These are phyloP conservation scores for Phytopythium delawarense DNA, from an alignment of 352 stramenopile genomes.

Conservation along the genomic window DNA sequence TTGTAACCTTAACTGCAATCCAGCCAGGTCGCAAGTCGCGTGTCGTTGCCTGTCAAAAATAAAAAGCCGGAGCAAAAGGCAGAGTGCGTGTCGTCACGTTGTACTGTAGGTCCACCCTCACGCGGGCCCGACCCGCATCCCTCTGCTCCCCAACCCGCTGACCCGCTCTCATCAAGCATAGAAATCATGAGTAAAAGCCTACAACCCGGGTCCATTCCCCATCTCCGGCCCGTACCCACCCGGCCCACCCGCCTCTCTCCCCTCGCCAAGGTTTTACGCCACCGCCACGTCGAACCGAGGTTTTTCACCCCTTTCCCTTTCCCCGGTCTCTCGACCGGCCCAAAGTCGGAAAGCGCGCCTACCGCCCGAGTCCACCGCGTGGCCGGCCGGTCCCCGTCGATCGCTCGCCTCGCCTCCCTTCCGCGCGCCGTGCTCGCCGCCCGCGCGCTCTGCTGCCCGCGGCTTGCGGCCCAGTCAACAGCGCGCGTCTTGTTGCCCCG, in stretches of 20 bases:
- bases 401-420: not conserved
- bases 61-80: constrained; percentile 9
- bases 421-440: not conserved
- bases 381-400: not conserved
- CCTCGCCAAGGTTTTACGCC: not conserved
- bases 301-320: constrained; percentile 1
- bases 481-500: not conserved
- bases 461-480: not conserved
- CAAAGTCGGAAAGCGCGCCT: constrained; percentile 13
- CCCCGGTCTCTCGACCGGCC: not conserved
- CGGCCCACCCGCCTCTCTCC: constrained; percentile 2
- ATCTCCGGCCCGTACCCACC: too few relatives aligned
- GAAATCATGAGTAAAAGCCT: not conserved
- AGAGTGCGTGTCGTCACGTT: constrained; percentile 5
- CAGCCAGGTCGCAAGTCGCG: not conserved
- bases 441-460: not conserved
- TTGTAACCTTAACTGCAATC: not conserved
- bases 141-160: not conserved
- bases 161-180: not conserved
- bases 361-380: constrained; percentile 1
- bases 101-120: constrained; percentile 6
- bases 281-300: not conserved
- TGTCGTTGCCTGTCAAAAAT: not conserved
- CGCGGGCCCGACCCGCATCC: not conserved
- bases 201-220: not conserved